These are phyloP conservation scores for Taphrina flavorubra DNA, from an alignment of 1,139 yeast species.

Conservation along the genomic window DNA sequence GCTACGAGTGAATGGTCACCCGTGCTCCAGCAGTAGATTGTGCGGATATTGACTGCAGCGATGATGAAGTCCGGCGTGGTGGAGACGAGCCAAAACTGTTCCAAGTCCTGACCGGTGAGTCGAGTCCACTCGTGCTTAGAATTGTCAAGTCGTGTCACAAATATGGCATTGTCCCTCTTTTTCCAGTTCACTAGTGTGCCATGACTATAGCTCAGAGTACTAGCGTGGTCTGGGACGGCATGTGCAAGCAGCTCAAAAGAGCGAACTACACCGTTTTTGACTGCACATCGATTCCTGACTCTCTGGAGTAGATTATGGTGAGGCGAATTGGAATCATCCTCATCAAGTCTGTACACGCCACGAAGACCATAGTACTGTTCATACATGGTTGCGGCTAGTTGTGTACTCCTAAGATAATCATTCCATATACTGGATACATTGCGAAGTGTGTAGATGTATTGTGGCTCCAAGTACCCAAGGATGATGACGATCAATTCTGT, in stretches of 20 bases:
- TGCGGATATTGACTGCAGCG: background rate
- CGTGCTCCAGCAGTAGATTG: conserved; percentile 12
- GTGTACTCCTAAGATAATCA: conserved; percentile 1
- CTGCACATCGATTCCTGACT: conserved; percentile 3
- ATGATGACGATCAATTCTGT: conserved; percentile 19
- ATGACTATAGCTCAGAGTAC: background rate
- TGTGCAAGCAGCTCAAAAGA: conserved; percentile 1
- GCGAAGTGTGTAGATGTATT: conserved; percentile 6
- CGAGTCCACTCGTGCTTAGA: conserved; percentile 1
- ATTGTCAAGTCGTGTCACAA: conserved; percentile 8
- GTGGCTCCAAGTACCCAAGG: conserved; percentile 15
- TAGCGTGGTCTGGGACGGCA: background rate
- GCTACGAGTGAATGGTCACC: background rate
- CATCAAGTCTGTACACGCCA: conserved; percentile 13
- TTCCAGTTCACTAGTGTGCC: conserved; percentile 12
- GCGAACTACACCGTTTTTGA: background rate
- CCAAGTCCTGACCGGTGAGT: conserved; percentile 11
- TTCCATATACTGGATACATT: conserved; percentile 21
- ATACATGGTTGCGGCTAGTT: background rate
- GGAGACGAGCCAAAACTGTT: background rate
- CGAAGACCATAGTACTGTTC: background rate
- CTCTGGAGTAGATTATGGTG: background rate
- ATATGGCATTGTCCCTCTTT: background rate
- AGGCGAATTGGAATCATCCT: background rate
- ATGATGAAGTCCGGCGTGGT: conserved; percentile 7